Base-by-base conservation (phyloP, 352 stramenopile species). In the Phytophthora megakarya region DNA sequence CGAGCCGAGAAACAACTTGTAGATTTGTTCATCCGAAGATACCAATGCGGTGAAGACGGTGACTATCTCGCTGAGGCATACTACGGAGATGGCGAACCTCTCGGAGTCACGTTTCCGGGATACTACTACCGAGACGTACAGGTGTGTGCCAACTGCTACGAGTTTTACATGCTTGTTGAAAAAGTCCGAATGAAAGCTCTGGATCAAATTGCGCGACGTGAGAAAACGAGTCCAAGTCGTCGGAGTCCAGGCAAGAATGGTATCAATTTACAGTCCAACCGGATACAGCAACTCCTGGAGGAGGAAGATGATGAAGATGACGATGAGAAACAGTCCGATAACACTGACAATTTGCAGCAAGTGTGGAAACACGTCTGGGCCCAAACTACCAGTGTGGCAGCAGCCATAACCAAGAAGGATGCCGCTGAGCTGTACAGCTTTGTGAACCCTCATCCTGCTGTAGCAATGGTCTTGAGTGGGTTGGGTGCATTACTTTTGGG, bases 61-160 rank as follows among this genome's bases (percentile, higher is more conserved):
- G 81, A 89, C 9, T 95, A 93, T 45, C 63, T 95, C 8, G 81
- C 81, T 0, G 80, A 93, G 38, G 75, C 75, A 13, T 92, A 89
- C 49, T 91, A 90, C 40, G 86, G 81, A 44, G 82, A 93, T 30
- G 81, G 83, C 19, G 84, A 95, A 39, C 80, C 83, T 0, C 75
- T 95, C 1, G 86, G 84, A 6, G 56, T 83, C 47, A 88, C 76
- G 0, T 95, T 93, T 54, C 86, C 86, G 7, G 85, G 86, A 0
- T 92, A 93, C 43, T 95, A 92, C 52, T 95, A 95, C 53, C 83
- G 92, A 59, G 72, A 93, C 16, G 79, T 91, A 11, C 81, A 88
- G 21, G 83, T 95, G 3, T 95, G 86, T 37, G 54, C 38, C 16
- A 88, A 92, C 51, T 95, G 86, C 69, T 95, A 90, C 53, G 73